Evolutionary conservation across 441 rosid species (phyloP), one percentile per base, ranked within the genome.

Genomic region (Pelargonium myrrhifolium): DNA sequence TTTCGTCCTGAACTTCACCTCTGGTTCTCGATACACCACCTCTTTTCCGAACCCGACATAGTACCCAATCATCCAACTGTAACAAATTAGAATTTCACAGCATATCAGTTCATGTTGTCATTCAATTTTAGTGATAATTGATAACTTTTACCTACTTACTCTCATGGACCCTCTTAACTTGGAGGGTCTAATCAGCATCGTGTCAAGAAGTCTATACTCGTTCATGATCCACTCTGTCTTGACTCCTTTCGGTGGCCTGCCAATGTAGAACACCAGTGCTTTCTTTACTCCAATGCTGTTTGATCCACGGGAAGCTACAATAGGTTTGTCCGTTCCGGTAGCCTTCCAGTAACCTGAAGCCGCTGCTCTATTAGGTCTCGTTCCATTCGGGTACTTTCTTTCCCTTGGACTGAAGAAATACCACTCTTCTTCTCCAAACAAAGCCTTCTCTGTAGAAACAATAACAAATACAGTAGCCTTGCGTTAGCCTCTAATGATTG

Each of bases 31-130:
- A 45, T 21, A 40, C 45, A 59, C 62, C 71, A 28, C 74, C 51
- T 40, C 80, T 83, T 35, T 63, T 71, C 18, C 81, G 69, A 47
- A 82, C 80, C 62, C 85, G 79, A 53, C 87, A 85, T 14, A 85
- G 77, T 31, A 81, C 87, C 85, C 85, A 85, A 28, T 81, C 87
- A 71, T 83, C 89, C 73, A 85, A 71, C 87, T 85, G 82, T 53
- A 47, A 49, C 53, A 66, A 24, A 45, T 7, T 18, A 61, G 10
- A 37, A 11, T 43, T 43, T 43, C 11, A 9, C 10, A 43, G 49
- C 49, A 43, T 43, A 43, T 43, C 49, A 43, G 14, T 43, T 43
- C 31, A 26, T 26, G 31, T 26, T 26, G 3, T 26, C 31, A 26
- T 26, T 26, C 31, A 26, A 26, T 26, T 26, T 14, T 12, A 9